Evolutionary conservation across 2,329 filamentous ascomycete species (phyloP).

Genomic region (Colletotrichum chrysophilum): DNA sequence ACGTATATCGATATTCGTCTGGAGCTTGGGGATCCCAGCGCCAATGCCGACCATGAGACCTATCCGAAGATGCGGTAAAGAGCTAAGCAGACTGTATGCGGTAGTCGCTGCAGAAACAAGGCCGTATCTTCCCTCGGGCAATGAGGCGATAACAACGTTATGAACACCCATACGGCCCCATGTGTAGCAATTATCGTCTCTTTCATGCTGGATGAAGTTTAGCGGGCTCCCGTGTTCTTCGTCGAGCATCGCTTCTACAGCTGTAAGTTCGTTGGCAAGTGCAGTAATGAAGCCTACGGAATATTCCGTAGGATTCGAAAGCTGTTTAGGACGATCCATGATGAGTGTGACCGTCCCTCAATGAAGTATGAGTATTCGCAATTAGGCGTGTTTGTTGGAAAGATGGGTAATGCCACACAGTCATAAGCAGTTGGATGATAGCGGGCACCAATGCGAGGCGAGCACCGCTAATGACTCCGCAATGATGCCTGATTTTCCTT

Average conservation of each 20-base stretch:
- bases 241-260: neutral
- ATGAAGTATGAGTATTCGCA: too few relatives aligned
- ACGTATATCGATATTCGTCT: too few relatives aligned
- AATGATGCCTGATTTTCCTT: too few relatives aligned
- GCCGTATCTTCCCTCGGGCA: conserved; percentile 24
- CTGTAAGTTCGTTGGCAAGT: neutral
- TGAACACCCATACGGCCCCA: conserved; percentile 21
- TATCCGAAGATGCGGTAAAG: too few relatives aligned
- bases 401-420: too few relatives aligned
- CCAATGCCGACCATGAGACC: too few relatives aligned
- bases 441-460: too few relatives aligned
- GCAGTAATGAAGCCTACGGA: neutral
- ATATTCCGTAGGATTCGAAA: neutral
- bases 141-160: conserved; percentile 25
- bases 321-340: neutral
- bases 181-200: neutral
- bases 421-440: too few relatives aligned
- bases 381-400: too few relatives aligned
- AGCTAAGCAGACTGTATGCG: too few relatives aligned
- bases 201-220: neutral
- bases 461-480: too few relatives aligned
- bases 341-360: neutral
- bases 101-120: neutral
- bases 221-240: neutral
- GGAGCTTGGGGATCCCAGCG: too few relatives aligned